These are phyloP conservation scores for Globisporangium emineosum DNA, from an alignment of 352 stramenopile genomes.

Conservation along the genomic window DNA sequence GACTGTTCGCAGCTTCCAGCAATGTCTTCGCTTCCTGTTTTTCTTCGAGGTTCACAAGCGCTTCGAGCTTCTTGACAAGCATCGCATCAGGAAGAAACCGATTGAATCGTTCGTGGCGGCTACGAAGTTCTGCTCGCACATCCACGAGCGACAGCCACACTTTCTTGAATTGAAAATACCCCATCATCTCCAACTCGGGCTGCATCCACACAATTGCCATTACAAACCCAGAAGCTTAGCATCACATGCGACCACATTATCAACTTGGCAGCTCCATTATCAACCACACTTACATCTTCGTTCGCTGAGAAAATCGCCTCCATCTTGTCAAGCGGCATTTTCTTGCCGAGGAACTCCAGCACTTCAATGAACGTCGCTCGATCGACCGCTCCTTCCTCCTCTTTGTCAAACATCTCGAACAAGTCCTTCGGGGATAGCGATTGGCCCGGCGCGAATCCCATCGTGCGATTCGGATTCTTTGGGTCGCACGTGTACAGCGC, in stretches of 20 bases:
- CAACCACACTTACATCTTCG: slow-evolving; percentile 54
- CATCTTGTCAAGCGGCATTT: slow-evolving; percentile 57
- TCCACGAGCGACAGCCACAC: slow-evolving; percentile 68
- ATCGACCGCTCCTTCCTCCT: slow-evolving; percentile 67
- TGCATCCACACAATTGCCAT: slow-evolving; percentile 17
- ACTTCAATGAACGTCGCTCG: slow-evolving; percentile 64
- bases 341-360: slow-evolving; percentile 63
- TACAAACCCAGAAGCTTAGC: not conserved
- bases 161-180: slow-evolving; percentile 71
- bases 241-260: not conserved
- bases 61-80: slow-evolving; percentile 61
- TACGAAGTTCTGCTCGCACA: slow-evolving; percentile 56
- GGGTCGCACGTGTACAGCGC: slow-evolving; percentile 79
- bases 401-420: slow-evolving; percentile 80
- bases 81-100: slow-evolving; percentile 43
- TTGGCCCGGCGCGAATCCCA: slow-evolving; percentile 65
- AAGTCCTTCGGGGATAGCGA: slow-evolving; percentile 72
- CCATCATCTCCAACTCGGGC: slow-evolving; percentile 67
- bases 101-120: slow-evolving; percentile 65
- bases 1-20: slow-evolving; percentile 43
- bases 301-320: slow-evolving; percentile 64
- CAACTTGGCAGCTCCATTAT: not conserved
- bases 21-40: slow-evolving; percentile 58
- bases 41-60: slow-evolving; percentile 66
- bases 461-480: slow-evolving; percentile 67